Evolutionary conservation across 352 stramenopile genomes (phyloP), one percentile per base, ranked within the genome.

Genomic region (Blastocystis sp.): DNA sequence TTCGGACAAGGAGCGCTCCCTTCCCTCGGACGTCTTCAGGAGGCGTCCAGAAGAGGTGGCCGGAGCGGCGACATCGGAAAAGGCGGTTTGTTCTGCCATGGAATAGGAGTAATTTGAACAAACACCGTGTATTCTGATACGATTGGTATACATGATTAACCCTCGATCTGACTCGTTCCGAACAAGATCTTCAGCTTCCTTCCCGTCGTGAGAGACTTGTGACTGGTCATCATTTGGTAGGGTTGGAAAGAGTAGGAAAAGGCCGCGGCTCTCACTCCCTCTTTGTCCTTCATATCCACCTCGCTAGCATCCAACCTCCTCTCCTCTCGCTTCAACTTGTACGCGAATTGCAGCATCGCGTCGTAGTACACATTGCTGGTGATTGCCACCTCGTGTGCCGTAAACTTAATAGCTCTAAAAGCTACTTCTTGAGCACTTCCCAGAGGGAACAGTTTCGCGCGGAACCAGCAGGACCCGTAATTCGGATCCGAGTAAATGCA

Each of bases 101-200:
- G 14, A 56, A 56, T 17, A 56, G 48, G 48, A 56, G 48, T 56
- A 56, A 34, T 34, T 56, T 7, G 14, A 56, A 56, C 48, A 56
- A 56, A 56, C 48, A 14, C 48, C 48, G 5, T 14, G 48, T 34
- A 34, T 34, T 34, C 28, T 34, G 28, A 34, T 34, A 56, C 48
- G 5, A 56, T 14, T 7, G 48, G 5, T 56, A 56, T 56, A 56
- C 48, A 64, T 14, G 21, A 7, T 41, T 66, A 81, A 28, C 21
- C 71, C 34, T 84, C 74, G 19, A 84, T 84, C 60, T 84, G 74
- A 69, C 74, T 84, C 14, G 74, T 70, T 67, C 74, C 74, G 66
- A 84, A 84, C 56, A 84, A 28, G 21, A 84, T 40, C 28, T 84
- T 84, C 9, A 84, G 28, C 28, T 69, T 66, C 14, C 66, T 52